phyloP scores from a whole-genome alignment of 1,284 basidiomycete species.

The Apiotrichum siamense region DNA sequence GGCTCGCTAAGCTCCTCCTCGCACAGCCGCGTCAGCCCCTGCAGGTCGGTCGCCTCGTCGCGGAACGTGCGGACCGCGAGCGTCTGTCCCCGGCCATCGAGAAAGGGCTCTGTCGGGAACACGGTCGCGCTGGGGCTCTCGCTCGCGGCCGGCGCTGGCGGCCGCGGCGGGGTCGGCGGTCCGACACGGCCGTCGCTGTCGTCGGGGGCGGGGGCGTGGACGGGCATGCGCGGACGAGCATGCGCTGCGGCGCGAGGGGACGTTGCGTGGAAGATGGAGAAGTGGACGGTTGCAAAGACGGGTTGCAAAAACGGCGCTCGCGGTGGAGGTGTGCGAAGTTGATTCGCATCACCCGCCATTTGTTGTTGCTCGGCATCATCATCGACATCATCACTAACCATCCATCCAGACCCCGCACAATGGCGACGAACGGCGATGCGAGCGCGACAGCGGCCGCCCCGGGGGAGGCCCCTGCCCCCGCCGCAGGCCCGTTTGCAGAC shows the following conservation, averaged over 20 bases:
- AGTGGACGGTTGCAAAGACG: too few species aligned
- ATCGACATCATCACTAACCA: too few species aligned
- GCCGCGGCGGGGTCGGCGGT: conserved; percentile 1
- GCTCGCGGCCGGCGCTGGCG: neutral
- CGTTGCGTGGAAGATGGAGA: too few species aligned
- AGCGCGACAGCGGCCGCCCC: neutral
- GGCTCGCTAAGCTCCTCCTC: conserved; percentile 90
- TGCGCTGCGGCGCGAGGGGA: too few species aligned
- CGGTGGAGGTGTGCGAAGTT: too few species aligned
- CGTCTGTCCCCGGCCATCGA: conserved; percentile 17
- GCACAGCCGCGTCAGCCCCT: conserved; percentile 75
- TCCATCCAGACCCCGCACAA: neutral
- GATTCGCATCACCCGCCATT: neutral
- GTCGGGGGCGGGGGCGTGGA: neutral
- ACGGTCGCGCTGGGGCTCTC: too few species aligned
- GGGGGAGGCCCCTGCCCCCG: neutral
- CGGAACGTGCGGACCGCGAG: conserved; percentile 32
- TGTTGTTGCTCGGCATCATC: too few species aligned
- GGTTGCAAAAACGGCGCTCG: too few species aligned
- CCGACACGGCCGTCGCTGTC: too few species aligned
- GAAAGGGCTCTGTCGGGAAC: conserved; percentile 8
- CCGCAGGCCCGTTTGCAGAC: conserved; percentile 9
- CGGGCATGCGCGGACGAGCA: neutral
- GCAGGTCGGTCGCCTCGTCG: conserved; percentile 62
- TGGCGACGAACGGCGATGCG: conserved; percentile 14